Conservation (phyloP, 768 basidiomycete species). For the Glaciozyma antarctica region DNA sequence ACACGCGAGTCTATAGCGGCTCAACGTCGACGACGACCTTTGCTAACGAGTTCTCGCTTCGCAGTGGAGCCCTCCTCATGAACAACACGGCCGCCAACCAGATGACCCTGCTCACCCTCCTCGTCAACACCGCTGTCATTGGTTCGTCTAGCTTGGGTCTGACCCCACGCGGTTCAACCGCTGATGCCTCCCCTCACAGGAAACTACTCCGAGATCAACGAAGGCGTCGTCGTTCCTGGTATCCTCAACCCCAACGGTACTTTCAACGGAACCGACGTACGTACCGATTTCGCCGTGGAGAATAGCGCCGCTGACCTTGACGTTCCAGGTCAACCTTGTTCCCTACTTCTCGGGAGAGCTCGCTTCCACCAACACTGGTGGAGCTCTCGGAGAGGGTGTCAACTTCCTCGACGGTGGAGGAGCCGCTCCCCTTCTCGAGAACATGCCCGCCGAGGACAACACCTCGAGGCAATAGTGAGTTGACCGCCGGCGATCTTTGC, state of each 20-base stretch:
- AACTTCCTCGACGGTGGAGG: slow-evolving; percentile 1
- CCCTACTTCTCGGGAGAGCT: slow-evolving; percentile 3
- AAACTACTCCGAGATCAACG: neutral
- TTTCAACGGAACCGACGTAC: neutral
- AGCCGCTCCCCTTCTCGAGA: neutral
- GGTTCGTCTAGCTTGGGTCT: neutral
- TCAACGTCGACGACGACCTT: no score
- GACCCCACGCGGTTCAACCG: neutral
- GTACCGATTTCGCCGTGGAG: no score
- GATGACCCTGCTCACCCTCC: neutral
- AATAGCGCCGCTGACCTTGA: no score
- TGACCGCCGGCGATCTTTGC: neutral
- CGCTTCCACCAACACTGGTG: neutral
- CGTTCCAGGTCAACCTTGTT: neutral
- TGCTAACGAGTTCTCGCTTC: no score
- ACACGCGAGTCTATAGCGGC: neutral
- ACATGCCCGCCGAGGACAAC: neutral
- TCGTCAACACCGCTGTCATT: slow-evolving; percentile 1
- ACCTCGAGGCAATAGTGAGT: neutral
- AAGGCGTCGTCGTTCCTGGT: neutral
- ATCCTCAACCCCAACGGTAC: slow-evolving; percentile 1
- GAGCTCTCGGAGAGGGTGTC: neutral
- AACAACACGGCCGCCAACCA: slow-evolving; percentile 4
- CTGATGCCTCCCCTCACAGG: neutral
- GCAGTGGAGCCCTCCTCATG: neutral